Base-by-base conservation (phyloP, 768 basidiomycete species). In the Tylopilus sp. region DNA sequence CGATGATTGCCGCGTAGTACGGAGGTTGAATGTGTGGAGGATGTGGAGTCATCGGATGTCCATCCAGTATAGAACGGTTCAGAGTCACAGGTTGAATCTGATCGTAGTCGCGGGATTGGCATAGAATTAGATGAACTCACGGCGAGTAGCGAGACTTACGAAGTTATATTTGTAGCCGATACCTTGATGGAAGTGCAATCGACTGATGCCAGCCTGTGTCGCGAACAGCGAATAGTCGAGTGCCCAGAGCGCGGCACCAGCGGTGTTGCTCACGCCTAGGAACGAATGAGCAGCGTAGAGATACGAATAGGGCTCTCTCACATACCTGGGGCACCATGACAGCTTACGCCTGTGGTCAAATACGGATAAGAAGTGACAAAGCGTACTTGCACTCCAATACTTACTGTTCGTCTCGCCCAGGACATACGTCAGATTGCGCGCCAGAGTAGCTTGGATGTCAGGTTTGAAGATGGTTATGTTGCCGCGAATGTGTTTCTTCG, bases 131-230 rank as follows among this genome's bases (percentile, higher is more conserved):
- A 7, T 20, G n/a, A 17, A n/a, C 18, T 41, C 26, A 11, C 20
- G 33, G 8, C 6, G 12, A 18, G 35, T 25, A 20, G 9, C 17
- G 28, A 17, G 3, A 1, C 54, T 47, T 28, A 82, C 85, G 47
- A 86, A 70, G 60, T 79, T 82, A 59, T 86, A 88, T 67, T 87
- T 88, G 69, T 75, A 87, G 1, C 85, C 85, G 47, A 87, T 71
- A 15, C 85, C 85, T 49, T 81, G 73, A 59, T 88, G 84, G 72
- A 84, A 85, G 68, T 77, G 81, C 15, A 83, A 53, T 44, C 76
- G 71, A 25, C 75, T 73, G 23, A 83, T 77, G 4, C 80, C 80
- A 10, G 82, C 64, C 55, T 78, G 77, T 2, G 79, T 67, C 61
- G 82, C 81, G 58, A 76, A 83, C 3, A 88, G 68, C 2, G 76